Percentiles rank a stretch among this genome's conserved stretches.
Evolutionary conservation across 345 rosid genomes (phyloP).

Genomic region (Eucalyptus curtisii): DNA sequence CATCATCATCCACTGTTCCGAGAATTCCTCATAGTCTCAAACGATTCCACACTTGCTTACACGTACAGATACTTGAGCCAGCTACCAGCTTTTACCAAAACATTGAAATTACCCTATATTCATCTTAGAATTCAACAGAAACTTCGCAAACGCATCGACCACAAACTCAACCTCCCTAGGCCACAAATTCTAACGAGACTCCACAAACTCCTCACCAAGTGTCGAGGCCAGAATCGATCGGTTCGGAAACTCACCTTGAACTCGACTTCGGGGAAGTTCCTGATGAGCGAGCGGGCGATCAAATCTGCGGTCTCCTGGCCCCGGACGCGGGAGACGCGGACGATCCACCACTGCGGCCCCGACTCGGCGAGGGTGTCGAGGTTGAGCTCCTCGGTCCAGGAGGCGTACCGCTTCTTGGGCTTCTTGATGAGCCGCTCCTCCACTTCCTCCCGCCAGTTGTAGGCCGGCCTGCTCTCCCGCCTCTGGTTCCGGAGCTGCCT

Average conservation of each 20-base stretch:
- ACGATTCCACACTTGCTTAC: background rate
- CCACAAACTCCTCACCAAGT: background rate
- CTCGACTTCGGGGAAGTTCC: constrained; percentile 43
- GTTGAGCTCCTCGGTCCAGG: constrained; percentile 57
- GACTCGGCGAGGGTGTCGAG: constrained; percentile 51
- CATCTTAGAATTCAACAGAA: background rate
- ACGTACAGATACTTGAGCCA: background rate
- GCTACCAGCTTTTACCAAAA: background rate
- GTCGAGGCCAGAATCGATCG: background rate
- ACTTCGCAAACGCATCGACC: background rate
- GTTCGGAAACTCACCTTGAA: constrained; percentile 33
- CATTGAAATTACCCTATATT: background rate
- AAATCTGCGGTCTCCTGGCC: constrained; percentile 49
- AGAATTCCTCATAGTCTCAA: background rate
- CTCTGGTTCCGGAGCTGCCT: constrained; percentile 69
- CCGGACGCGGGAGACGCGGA: constrained; percentile 45
- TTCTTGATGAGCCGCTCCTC: constrained; percentile 62
- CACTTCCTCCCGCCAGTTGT: constrained; percentile 78
- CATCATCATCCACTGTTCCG: background rate
- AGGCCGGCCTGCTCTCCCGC: constrained; percentile 54
- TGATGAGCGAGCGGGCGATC: constrained; percentile 43
- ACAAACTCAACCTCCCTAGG: background rate
- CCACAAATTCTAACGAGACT: background rate
- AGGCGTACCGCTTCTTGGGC: constrained; percentile 44
- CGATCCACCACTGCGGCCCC: constrained; percentile 85